Conservation (phyloP, 768 basidiomycete species). For the Suillus spraguei region DNA sequence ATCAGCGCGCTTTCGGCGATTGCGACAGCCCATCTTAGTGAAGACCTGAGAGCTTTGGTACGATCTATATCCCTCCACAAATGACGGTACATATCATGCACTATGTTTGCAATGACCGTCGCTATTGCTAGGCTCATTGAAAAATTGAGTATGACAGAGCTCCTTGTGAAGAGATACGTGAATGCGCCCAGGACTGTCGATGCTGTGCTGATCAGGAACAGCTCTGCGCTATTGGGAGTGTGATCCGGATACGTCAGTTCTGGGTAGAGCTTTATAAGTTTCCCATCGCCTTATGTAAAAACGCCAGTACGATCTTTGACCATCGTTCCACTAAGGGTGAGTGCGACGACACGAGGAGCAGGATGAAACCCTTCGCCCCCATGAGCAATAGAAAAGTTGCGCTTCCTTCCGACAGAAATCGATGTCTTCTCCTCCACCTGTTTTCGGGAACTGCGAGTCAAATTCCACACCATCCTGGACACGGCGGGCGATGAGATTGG, state of each 20-base stretch:
- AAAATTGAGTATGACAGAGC: too few species aligned
- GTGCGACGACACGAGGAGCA: conserved; percentile 50
- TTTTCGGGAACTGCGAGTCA: conserved; percentile 56
- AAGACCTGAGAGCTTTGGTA: conserved; percentile 34
- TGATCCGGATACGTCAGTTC: conserved; percentile 46
- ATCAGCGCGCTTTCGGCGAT: conserved; percentile 53
- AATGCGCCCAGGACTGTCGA: too few species aligned
- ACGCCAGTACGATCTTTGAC: conserved; percentile 47
- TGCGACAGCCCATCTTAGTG: conserved; percentile 44
- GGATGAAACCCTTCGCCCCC: conserved; percentile 46
- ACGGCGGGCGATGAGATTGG: conserved; percentile 53
- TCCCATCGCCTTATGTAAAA: conserved; percentile 62
- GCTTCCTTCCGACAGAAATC: conserved; percentile 56
- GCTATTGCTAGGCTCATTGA: too few species aligned
- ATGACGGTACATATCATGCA: conserved; percentile 53
- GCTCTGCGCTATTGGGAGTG: conserved; percentile 53
- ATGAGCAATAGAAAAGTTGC: conserved; percentile 36
- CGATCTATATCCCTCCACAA: conserved; percentile 44
- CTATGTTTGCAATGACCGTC: conserved; percentile 43
- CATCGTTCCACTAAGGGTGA: conserved; percentile 61
- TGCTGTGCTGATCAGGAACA: conserved; percentile 33
- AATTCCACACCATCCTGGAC: conserved; percentile 47
- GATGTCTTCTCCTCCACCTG: conserved; percentile 66
- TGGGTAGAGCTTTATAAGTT: conserved; percentile 50
- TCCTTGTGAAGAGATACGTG: too few species aligned